Percentiles rank a stretch among this genome's conserved stretches.
These are phyloP conservation scores for Vinca minor DNA, from an alignment of 257 asterid species.

Conservation along the genomic window DNA sequence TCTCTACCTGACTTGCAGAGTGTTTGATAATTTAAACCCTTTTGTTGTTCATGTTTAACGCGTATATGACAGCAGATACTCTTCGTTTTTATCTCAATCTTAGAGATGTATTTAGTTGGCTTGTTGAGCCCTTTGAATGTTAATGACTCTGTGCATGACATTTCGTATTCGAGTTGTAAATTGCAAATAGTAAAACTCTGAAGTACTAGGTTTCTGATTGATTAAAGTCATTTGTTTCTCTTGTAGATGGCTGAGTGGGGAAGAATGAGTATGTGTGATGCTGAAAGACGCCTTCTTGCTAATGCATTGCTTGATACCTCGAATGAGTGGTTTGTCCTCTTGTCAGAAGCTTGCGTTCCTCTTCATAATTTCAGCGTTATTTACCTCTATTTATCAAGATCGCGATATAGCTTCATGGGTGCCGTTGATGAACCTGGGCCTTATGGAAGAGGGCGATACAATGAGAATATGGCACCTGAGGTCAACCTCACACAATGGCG, in stretches of 20 bases:
- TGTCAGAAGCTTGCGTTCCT: slow-evolving; percentile 47
- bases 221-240: background rate
- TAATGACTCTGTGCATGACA: no score
- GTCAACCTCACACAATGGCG: slow-evolving; percentile 35
- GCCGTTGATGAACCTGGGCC: slow-evolving; percentile 34
- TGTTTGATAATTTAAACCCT: no score
- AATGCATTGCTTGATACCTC: slow-evolving; percentile 39
- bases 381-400: slow-evolving; percentile 31
- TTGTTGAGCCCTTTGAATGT: no score
- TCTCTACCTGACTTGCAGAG: background rate
- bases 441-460: slow-evolving; percentile 38
- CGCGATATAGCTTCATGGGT: slow-evolving; percentile 37
- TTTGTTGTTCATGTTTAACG: no score
- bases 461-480: slow-evolving; percentile 28
- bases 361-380: slow-evolving; percentile 26
- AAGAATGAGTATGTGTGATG: slow-evolving; percentile 44
- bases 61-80: no score
- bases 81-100: no score
- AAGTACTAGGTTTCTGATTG: background rate
- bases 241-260: slow-evolving; percentile 42
- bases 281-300: slow-evolving; percentile 43
- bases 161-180: background rate
- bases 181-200: no score
- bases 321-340: slow-evolving; percentile 39
- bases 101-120: no score